These are phyloP conservation scores for Sclerotinia sclerotiorum DNA, from an alignment of 2,329 filamentous ascomycete genomes.

Conservation along the genomic window DNA sequence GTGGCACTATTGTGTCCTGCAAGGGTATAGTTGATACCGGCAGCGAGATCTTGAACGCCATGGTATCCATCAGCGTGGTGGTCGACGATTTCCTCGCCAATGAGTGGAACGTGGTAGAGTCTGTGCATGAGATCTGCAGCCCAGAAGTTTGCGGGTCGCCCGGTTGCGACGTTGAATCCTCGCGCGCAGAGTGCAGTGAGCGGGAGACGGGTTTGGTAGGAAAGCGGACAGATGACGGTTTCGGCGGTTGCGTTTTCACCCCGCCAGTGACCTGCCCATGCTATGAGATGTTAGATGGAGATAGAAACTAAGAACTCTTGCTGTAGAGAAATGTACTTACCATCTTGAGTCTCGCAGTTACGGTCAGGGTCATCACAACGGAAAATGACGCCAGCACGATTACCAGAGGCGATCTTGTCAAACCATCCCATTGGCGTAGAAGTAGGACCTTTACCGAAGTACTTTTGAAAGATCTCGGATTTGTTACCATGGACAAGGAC, in stretches of 20 bases:
- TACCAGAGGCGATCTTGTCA: slow-evolving; percentile 3
- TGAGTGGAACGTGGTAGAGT: slow-evolving; percentile 59
- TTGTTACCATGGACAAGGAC: not conserved
- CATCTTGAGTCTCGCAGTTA: not conserved
- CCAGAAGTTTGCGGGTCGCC: not conserved
- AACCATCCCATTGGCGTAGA: slow-evolving; percentile 8
- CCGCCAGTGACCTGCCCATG: slow-evolving; percentile 6
- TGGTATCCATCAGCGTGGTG: slow-evolving; percentile 62
- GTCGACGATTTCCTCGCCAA: slow-evolving; percentile 60
- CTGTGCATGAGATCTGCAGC: slow-evolving; percentile 63
- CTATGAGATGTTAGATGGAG: not conserved
- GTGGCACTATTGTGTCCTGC: slow-evolving; percentile 59
- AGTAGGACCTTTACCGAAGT: slow-evolving; percentile 2
- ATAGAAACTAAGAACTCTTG: not conserved
- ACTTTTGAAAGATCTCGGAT: slow-evolving; percentile 9
- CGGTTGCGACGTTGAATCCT: not conserved
- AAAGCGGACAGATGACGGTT: slow-evolving; percentile 1
- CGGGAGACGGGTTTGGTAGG: not conserved
- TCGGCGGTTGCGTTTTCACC: slow-evolving; percentile 3
- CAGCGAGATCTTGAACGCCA: slow-evolving; percentile 54
- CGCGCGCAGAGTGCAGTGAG: not conserved
- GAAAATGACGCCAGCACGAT: not conserved
- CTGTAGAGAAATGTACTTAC: not conserved
- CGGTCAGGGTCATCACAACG: slow-evolving; percentile 3
- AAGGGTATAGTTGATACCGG: slow-evolving; percentile 48